These are phyloP conservation scores for Ganoderma multipileum DNA, from an alignment of 1,284 basidiomycete genomes.

Conservation along the genomic window DNA sequence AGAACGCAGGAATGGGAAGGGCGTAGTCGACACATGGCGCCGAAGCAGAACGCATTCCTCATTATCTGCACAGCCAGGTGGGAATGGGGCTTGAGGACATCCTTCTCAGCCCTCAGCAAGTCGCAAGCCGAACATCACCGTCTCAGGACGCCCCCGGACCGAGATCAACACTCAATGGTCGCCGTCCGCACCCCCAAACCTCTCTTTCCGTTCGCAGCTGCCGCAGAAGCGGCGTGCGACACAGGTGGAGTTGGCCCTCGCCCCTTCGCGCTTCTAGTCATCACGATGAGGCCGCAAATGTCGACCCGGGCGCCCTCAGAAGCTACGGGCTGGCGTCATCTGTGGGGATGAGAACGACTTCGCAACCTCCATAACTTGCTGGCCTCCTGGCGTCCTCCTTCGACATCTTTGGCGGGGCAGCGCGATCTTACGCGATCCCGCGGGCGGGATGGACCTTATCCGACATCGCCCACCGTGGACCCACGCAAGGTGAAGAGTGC, in stretches of 20 bases:
- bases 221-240: not conserved
- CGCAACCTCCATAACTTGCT: not conserved
- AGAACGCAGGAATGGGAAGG: constrained; percentile 2
- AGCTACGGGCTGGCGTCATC: not conserved
- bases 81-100: not conserved
- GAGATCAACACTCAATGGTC: not conserved
- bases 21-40: not conserved
- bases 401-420: constrained; percentile 7
- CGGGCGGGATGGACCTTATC: not conserved
- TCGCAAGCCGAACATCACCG: not conserved
- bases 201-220: not conserved
- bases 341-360: not conserved
- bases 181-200: not conserved
- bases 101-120: not conserved
- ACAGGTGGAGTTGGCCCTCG: constrained; percentile 1
- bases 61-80: constrained; percentile 6
- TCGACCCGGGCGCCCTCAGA: not conserved
- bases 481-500: constrained; percentile 11
- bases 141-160: not conserved
- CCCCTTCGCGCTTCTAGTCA: constrained; percentile 17
- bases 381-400: constrained; percentile 3
- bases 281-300: constrained; percentile 17
- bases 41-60: not conserved
- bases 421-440: constrained; percentile 30
- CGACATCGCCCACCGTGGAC: constrained; percentile 14